Evolutionary conservation across 306 rosid species (phyloP).

Genomic region (Corylus americana): DNA sequence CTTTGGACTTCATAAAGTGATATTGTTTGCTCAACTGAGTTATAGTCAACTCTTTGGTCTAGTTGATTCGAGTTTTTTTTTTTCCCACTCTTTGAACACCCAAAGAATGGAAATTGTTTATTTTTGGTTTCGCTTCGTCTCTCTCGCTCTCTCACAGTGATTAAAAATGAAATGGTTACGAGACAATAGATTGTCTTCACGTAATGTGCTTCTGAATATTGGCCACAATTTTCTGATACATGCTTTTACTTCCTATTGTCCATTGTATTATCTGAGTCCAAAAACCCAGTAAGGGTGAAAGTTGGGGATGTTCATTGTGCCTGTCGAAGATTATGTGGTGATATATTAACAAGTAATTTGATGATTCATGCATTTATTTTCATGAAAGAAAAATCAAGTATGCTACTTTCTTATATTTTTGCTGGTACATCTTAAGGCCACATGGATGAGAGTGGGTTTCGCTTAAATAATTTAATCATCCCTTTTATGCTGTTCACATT

Average conservation of each 20-base stretch:
- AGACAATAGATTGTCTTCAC: not conserved
- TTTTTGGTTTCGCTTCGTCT: no score
- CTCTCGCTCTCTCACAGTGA: not conserved
- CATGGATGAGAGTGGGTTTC: not conserved
- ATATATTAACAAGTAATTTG: not conserved
- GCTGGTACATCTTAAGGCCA: conserved; percentile 1
- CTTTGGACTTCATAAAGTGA: not conserved
- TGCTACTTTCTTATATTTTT: not conserved
- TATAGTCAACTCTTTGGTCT: not conserved
- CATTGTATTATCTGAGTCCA: not conserved
- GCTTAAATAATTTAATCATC: conserved; percentile 18
- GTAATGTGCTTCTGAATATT: not conserved
- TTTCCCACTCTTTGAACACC: no score
- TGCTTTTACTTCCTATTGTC: not conserved
- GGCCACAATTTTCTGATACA: not conserved
- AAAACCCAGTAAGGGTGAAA: not conserved
- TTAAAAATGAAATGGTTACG: not conserved
- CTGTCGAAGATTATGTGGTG: not conserved
- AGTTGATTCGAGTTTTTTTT: not conserved
- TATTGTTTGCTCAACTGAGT: not conserved
- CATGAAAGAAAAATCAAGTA: not conserved
- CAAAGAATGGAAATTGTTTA: no score
- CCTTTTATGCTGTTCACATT: conserved; percentile 16
- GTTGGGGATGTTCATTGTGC: not conserved
- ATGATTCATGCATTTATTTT: conserved; percentile 10